Evolutionary conservation across 1,139 yeast genomes (phyloP).

Genomic region (Spathaspora sp.): DNA sequence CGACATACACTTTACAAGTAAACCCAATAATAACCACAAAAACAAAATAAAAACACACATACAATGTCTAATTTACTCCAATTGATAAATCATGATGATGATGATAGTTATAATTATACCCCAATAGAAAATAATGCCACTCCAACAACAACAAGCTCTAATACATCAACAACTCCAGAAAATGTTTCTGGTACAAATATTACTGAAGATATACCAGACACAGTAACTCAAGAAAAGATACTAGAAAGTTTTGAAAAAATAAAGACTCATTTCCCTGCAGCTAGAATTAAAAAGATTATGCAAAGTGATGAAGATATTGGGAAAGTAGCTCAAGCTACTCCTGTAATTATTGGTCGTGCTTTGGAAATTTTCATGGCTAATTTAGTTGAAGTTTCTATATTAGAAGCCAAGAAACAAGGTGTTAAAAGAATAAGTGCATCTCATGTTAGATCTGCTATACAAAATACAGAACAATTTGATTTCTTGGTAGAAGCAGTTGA

Average conservation of each 20-base stretch:
- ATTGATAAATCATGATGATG: constrained; percentile 15
- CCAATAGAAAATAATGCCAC: background rate
- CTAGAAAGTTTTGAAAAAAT: constrained; percentile 49
- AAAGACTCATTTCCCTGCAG: constrained; percentile 96
- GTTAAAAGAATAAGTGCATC: constrained; percentile 82
- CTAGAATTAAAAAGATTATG: constrained; percentile 93
- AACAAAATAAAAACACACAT: background rate
- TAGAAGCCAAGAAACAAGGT: constrained; percentile 74
- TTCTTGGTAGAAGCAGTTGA: constrained; percentile 75
- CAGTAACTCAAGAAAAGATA: constrained; percentile 31
- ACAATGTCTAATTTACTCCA: constrained; percentile 15
- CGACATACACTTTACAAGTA: constrained; percentile 1
- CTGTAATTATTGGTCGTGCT: constrained; percentile 93
- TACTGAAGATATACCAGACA: constrained; percentile 7
- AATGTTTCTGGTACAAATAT: background rate
- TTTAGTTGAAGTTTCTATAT: constrained; percentile 79
- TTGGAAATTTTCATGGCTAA: constrained; percentile 89
- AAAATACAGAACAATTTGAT: constrained; percentile 87
- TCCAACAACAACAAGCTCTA: constrained; percentile 1
- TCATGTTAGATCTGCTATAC: constrained; percentile 81
- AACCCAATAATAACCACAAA: background rate
- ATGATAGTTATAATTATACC: constrained; percentile 7
- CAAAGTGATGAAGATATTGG: constrained; percentile 98
- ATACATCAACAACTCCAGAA: background rate
- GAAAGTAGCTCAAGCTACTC: constrained; percentile 98